These are phyloP conservation scores for Marvania coccoides DNA, from an alignment of 139 green algal genomes.

Conservation along the genomic window DNA sequence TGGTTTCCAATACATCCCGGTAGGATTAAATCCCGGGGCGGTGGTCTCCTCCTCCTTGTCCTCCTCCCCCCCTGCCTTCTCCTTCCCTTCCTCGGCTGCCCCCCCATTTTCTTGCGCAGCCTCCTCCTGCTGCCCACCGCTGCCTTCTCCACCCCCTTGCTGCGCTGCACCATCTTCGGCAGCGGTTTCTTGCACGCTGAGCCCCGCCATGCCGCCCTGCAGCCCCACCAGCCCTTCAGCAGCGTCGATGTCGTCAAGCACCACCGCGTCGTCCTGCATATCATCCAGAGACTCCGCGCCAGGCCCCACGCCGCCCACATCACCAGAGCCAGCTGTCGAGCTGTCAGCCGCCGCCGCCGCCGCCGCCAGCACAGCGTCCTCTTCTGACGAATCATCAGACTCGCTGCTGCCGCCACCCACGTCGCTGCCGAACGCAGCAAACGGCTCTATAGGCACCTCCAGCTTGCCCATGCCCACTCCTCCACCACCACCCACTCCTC, in stretches of 20 bases:
- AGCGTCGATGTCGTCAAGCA: conserved; percentile 17
- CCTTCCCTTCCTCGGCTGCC: too few species aligned
- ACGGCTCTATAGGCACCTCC: background rate
- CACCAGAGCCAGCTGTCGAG: too few species aligned
- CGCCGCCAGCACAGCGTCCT: background rate
- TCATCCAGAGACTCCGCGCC: conserved; percentile 16
- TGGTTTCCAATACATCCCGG: too few species aligned
- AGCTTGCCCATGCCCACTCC: conserved; percentile 7
- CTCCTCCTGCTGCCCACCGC: too few species aligned
- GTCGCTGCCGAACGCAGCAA: background rate
- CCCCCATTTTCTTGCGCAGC: too few species aligned
- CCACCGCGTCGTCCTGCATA: conserved; percentile 20
- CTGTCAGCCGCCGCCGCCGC: background rate
- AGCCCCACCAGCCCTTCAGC: conserved; percentile 17
- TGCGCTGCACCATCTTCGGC: background rate
- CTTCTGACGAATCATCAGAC: conserved; percentile 1
- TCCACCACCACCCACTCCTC: background rate
- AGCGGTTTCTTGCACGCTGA: background rate
- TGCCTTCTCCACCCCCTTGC: background rate
- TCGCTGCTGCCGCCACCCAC: background rate
- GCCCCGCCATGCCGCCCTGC: background rate
- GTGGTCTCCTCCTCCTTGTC: too few species aligned
- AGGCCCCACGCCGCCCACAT: background rate
- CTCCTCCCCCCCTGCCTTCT: too few species aligned
- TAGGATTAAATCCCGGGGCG: too few species aligned